Base-by-base conservation (phyloP, 2,329 filamentous ascomycete species). In the Cladosporium phlei region DNA sequence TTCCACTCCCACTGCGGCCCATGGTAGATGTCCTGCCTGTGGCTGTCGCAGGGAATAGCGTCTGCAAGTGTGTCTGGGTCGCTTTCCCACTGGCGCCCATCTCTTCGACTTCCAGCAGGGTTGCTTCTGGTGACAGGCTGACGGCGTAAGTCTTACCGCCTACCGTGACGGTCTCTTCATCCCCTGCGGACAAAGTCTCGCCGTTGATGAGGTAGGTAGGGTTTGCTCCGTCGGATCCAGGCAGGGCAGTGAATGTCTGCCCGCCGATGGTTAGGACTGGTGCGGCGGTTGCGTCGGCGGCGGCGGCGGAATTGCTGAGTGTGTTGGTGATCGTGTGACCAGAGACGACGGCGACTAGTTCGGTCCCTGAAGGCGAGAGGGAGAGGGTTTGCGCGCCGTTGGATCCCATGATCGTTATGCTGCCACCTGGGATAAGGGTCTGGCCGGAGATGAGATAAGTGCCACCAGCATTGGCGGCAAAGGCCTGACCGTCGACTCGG, bases 21-120 rank as follows among this genome's bases (percentile, higher is more conserved):
- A 52, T 55, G 30, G 47, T 53, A 3, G 51, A 47, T 5, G 56
- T 61, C 6, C 42, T 21, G 16, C 52, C 30, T 1, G 64, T 65
- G 17, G 59, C 63, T 3, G 65, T 66, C 1, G 66, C 68, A 5
- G 68, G 66, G 49, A 70, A 69, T 9, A 72, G 53, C 0, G 63
- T 66, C 51, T 65, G 57, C 44, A 50, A 55, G 12, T 47, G 38
- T 6, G 60, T 63, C 3, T 53, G 57, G 3, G 59, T 63, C 3
- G 62, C 61, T 16, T 54, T 59, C 14, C 59, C 60, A 3, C 62
- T 60, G 5, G 59, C 34, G 22, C 60, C 66, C 5, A 59, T 19
- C n/a, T 54, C 51, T 19, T 65, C 60, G 38, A 69, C 64, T 22
- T 64, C 56, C 7, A 70, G 50, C 14, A 65, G 47, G 0, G 68